Percentiles rank a stretch among this genome's conserved stretches.
These are phyloP conservation scores for Magnusiomyces paraingens DNA, from an alignment of 1,139 yeast species.

Conservation along the genomic window DNA sequence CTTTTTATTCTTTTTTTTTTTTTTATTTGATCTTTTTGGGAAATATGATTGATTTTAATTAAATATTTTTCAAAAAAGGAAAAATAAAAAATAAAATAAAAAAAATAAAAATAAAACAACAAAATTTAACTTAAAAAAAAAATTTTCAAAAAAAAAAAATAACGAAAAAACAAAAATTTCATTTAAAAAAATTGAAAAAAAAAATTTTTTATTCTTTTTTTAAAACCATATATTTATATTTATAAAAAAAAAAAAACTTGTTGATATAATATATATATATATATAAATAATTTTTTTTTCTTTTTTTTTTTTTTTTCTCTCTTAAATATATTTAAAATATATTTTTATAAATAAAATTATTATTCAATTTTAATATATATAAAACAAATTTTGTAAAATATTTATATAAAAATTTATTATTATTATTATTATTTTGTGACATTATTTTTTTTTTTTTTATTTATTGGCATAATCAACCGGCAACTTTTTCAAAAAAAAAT, in stretches of 20 bases:
- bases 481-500: too few relatives aligned
- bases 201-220: conserved; percentile 2
- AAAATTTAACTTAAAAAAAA: background rate
- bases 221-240: background rate
- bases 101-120: background rate
- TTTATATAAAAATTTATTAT: background rate
- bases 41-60: background rate
- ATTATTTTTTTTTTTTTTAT: too few relatives aligned
- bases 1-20: background rate
- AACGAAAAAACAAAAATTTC: background rate
- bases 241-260: background rate
- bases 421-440: too few relatives aligned
- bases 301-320: background rate
- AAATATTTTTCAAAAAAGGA: too few relatives aligned
- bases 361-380: background rate
- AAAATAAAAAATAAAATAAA: background rate
- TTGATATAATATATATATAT: background rate
- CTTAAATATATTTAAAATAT: too few relatives aligned
- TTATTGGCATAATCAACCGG: too few relatives aligned
- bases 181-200: background rate
- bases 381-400: background rate
- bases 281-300: background rate
- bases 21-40: too few relatives aligned
- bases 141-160: background rate
- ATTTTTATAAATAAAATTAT: background rate